These are phyloP conservation scores for Thraustotheca clavata DNA, from an alignment of 352 stramenopile genomes.

Conservation along the genomic window DNA sequence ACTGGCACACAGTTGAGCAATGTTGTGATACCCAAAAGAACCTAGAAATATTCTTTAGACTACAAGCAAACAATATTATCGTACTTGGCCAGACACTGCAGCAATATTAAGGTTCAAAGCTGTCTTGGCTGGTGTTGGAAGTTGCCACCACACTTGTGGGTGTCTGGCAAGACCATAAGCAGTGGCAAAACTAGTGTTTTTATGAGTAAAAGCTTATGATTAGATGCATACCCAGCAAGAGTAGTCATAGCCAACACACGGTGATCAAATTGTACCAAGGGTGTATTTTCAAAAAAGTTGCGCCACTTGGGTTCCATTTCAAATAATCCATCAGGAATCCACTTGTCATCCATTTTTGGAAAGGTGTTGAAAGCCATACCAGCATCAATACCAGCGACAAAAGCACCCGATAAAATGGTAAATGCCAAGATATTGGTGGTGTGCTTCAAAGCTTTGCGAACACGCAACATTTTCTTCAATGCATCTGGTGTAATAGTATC, in stretches of 20 bases:
- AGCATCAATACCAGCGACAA: slow-evolving; percentile 98
- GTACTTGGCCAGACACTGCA: slow-evolving; percentile 50
- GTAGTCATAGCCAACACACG: slow-evolving; percentile 92
- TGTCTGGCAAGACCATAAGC: slow-evolving; percentile 63
- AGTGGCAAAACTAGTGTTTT: slow-evolving; percentile 9
- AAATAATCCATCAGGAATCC: slow-evolving; percentile 92
- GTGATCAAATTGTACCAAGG: slow-evolving; percentile 98
- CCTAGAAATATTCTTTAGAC: slow-evolving; percentile 37
- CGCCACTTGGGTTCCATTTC: slow-evolving; percentile 83
- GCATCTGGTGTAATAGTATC: slow-evolving; percentile 79
- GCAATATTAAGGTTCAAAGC: slow-evolving; percentile 72
- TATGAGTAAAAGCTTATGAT: neutral
- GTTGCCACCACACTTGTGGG: slow-evolving; percentile 73
- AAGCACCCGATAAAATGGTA: slow-evolving; percentile 86
- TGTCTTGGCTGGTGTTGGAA: slow-evolving; percentile 66
- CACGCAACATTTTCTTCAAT: slow-evolving; percentile 46
- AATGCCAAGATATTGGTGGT: slow-evolving; percentile 60
- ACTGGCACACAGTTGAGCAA: slow-evolving; percentile 96
- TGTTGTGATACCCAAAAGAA: slow-evolving; percentile 94
- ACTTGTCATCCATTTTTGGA: slow-evolving; percentile 92
- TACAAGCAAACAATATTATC: neutral
- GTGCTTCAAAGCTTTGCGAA: slow-evolving; percentile 57
- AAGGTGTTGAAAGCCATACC: slow-evolving; percentile 98
- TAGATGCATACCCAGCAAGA: slow-evolving; percentile 48
- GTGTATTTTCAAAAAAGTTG: slow-evolving; percentile 98